Base-by-base conservation (phyloP, 2,329 filamentous ascomycete genomes). In the Dothideomycetes sp. region DNA sequence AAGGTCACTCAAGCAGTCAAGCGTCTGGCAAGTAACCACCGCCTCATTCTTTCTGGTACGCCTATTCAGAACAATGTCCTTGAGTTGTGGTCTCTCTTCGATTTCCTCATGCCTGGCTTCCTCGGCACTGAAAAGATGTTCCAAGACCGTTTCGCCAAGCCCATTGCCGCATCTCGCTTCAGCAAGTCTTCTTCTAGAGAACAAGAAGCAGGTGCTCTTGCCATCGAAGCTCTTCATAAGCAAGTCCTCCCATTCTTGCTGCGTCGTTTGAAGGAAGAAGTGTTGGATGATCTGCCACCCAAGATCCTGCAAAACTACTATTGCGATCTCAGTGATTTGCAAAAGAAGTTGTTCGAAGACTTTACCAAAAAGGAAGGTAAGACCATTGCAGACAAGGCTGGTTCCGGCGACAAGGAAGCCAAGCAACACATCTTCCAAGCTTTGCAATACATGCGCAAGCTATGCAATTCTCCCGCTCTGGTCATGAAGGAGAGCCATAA, bases 271-370 rank as follows among this genome's bases (percentile, higher is more conserved):
- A 98, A 98, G 65, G 91, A 98, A 64, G 91, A 98, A 61, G 91
- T 98, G 13, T 71, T 98, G 45, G 84, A 98, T 52, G 91, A 98
- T 54, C 70, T 98, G 7, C 91, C 91, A 2, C 91, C 91, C 6
- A 98, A 98, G 77, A 98, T 98, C 54, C 68, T 98, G 37, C 91
- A 98, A 60, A 98, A 98, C 62, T 98, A 98, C 67, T 98, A 98
- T 65, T 98, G 91, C 61, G 91, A 98, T 56, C 79, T 94, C 13
- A 94, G 86, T 54, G 91, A 98, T 43, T 68, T 98, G 37, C 91
- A 98, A 61, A 84, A 82, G 67, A 93, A 85, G 59, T 74, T 98
- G 1, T 98, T 98, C 53, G 91, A 96, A 31, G 89, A 96, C 57
- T 98, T 98, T 59, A 84, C 80, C 16, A 93, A 84, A 71, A 93